phyloP scores from a whole-genome alignment of 2,329 filamentous ascomycete species.

The Fusarium succisae region DNA sequence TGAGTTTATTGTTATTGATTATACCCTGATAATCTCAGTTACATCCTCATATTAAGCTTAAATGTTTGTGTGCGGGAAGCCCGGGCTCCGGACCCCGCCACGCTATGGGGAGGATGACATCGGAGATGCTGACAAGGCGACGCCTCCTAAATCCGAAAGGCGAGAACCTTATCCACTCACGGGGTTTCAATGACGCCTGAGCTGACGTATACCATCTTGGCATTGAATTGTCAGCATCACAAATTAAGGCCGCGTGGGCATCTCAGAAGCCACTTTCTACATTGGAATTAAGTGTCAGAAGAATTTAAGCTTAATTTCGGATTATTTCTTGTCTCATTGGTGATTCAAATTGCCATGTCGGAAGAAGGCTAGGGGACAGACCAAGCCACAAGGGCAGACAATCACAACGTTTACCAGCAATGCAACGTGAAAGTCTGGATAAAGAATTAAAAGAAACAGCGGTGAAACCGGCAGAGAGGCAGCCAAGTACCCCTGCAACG shows the following conservation, averaged over 20 bases:
- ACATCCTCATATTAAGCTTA: conserved; percentile 11
- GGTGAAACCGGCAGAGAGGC: neutral
- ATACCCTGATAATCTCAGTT: neutral
- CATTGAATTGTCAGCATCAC: conserved; percentile 16
- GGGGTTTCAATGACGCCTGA: conserved; percentile 13
- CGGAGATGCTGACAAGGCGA: conserved; percentile 8
- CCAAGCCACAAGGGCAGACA: neutral
- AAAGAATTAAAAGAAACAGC: neutral
- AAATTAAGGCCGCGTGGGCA: neutral
- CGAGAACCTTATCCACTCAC: conserved; percentile 1
- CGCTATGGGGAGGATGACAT: neutral
- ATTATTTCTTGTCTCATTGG: neutral
- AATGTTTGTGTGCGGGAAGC: neutral
- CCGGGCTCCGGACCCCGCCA: conserved; percentile 10
- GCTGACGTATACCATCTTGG: conserved; percentile 28
- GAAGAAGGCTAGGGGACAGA: too few relatives aligned
- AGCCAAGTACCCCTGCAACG: neutral
- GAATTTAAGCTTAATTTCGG: neutral
- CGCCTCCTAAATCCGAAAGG: conserved; percentile 17
- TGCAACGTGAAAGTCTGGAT: neutral
- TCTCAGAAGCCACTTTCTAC: neutral
- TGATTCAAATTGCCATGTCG: neutral
- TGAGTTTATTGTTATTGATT: too few relatives aligned
- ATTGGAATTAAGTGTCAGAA: neutral
- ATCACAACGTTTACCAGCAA: neutral